phyloP scores from a whole-genome alignment of 371 early-diverging fungal genomes.

The Entomophthora muscae region DNA sequence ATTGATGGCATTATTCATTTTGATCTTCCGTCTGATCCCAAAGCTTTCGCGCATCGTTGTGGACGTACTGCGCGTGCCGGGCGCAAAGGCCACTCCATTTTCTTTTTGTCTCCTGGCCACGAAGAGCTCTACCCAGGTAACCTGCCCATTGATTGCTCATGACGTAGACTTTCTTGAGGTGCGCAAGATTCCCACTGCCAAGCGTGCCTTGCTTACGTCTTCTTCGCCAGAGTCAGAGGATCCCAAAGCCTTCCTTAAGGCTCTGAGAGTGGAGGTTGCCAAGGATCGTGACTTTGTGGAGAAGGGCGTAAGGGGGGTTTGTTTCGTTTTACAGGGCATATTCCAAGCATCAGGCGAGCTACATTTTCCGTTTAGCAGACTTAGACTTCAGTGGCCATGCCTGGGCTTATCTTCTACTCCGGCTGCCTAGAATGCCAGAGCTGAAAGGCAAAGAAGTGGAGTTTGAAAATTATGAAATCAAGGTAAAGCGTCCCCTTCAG shows the following conservation, averaged over 20 bases:
- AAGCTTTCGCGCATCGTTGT: conserved; percentile 93
- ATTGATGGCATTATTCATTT: conserved; percentile 92
- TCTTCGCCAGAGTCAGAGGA: conserved; percentile 15
- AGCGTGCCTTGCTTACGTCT: conserved; percentile 20
- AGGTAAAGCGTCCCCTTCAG: too few species aligned
- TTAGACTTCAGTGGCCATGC: conserved; percentile 56
- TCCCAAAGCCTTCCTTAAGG: conserved; percentile 13
- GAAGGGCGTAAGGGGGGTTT: conserved; percentile 46
- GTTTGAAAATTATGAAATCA: conserved; percentile 24
- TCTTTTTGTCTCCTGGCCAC: conserved; percentile 52
- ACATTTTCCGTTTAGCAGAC: conserved; percentile 77
- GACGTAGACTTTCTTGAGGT: conserved; percentile 53
- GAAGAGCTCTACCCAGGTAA: conserved; percentile 75
- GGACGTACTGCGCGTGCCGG: conserved; percentile 95
- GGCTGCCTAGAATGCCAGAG: conserved; percentile 86
- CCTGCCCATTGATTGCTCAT: conserved; percentile 1
- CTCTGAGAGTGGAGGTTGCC: conserved; percentile 21
- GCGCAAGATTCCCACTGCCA: conserved; percentile 65
- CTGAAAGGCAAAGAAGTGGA: conserved; percentile 26
- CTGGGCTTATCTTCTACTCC: conserved; percentile 55
- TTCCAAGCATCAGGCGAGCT: conserved; percentile 79
- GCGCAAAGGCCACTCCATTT: conserved; percentile 67
- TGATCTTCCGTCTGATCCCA: conserved; percentile 93
- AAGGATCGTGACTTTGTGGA: conserved; percentile 59
- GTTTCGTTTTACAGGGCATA: conserved; percentile 79